Base-by-base conservation (phyloP, 116 monocot species). In the Cymodocea nodosa region DNA sequence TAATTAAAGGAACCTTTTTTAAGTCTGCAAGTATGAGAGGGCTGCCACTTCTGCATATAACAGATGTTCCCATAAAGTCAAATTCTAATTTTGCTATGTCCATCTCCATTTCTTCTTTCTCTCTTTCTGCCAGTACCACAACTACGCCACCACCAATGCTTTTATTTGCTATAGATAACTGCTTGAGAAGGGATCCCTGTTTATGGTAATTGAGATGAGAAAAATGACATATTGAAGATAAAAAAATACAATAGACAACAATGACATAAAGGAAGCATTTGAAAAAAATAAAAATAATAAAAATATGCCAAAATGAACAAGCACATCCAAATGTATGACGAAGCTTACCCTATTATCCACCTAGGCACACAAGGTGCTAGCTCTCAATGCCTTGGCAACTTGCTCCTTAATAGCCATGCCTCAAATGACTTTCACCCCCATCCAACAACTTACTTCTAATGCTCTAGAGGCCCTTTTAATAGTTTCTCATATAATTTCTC, bases 61-160 rank as follows among this genome's bases (percentile, higher is more conserved):
- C 85, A 78, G 81, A 89, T 67, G 89, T 93, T 64, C 89, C 89
- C 93, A 93, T 93, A 68, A 93, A 93, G 40, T 89, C 82, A 85
- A 93, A 93, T 76, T 93, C 93, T 59, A 93, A 78, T 37, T 89
- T 93, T 67, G 83, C 79, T 72, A 93, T 93, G 71, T 89, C 85
- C 84, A 86, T 76, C 50, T 93, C 93, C 93, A 93, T 93, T 76
- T 89, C 89, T 76, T 93, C 93, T 55, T 93, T 89, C 53, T 93
- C 89, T 67, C 80, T 83, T 81, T 93, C 93, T 37, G 93, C 93
- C 34, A 93, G 81, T 56, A 93, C 93, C 52, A 89, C 93, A 52
- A 93, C 71, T 0, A 89, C 82, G 62, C 93, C 86, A 54, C 93
- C 93, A 78, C 89, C 89, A 61, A 88, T 24, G 55, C 89, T 93